Percentiles rank a stretch among this genome's conserved stretches.
Conservation (phyloP, 2,329 filamentous ascomycete species). For the Ophioceras dolichostomum region DNA sequence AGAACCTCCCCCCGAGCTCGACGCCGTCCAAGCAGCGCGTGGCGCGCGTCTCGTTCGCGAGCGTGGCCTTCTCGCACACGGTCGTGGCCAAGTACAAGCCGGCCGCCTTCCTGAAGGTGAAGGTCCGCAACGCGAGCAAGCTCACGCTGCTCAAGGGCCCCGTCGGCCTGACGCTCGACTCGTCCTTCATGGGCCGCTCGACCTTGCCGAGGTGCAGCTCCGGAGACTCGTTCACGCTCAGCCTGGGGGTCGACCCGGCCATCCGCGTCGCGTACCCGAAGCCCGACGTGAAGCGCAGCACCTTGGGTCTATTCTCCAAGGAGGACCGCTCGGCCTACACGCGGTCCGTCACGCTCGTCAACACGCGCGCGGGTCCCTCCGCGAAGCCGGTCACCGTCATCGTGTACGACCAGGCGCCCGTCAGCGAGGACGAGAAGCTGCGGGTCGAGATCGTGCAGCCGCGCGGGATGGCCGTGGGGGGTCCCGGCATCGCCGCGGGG, state of each 20-base stretch:
- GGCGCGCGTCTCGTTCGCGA: constrained; percentile 36
- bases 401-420: constrained; percentile 47
- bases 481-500: constrained; percentile 23
- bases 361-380: constrained; percentile 25
- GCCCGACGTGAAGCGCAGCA: constrained; percentile 38
- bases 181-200: constrained; percentile 46
- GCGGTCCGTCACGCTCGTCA: constrained; percentile 35
- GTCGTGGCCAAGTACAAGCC: constrained; percentile 48
- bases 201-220: constrained; percentile 41
- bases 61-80: constrained; percentile 42
- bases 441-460: constrained; percentile 37
- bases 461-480: constrained; percentile 27
- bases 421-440: constrained; percentile 48
- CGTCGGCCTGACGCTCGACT: constrained; percentile 49
- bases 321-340: constrained; percentile 38
- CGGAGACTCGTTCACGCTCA: constrained; percentile 38
- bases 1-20: constrained; percentile 40
- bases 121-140: constrained; percentile 40
- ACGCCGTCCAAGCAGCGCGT: constrained; percentile 46
- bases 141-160: constrained; percentile 43
- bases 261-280: constrained; percentile 43
- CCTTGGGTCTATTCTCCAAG: constrained; percentile 39
- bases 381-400: constrained; percentile 31
- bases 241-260: constrained; percentile 46
- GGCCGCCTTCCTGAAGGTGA: constrained; percentile 46